Evolutionary conservation across 306 rosid genomes (phyloP), one percentile per base, ranked within the genome.

Genomic region (Notholithocarpus densiflorus): DNA sequence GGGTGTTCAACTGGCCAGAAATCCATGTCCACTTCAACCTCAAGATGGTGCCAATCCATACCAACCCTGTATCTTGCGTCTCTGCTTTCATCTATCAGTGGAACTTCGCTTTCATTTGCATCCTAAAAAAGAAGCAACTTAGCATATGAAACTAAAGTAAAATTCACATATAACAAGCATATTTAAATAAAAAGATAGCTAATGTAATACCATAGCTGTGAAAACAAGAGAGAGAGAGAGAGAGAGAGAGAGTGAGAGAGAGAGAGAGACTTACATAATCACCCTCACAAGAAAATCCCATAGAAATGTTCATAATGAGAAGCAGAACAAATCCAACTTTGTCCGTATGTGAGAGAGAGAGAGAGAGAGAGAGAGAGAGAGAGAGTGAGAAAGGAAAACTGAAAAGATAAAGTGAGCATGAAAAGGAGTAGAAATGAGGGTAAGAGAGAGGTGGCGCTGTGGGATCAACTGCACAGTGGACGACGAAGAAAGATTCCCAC

Each of bases 1-100:
- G 98, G 98, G 70, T 95, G 98, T 31, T 95, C 92, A 40, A 92
- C 89, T n/a, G 98, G 98, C 84, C 84, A 87, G 82, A 95, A 92
- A 64, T 90, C 98, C 27, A 85, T 81, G 75, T 86, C 93, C 23
- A 85, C 84, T 75, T 90, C 93, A 55, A 65, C 88, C 21, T 71
- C 89, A 4, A 61, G 79, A 48, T 82, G 84, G 56, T 85, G 83
- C 79, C 77, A 85, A 76, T 83, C 89, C 87, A 32, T 75, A 5
- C 80, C 80, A 72, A 73, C 75, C 55, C 73, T 55, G 2, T 76
- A 70, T 78, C 59, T 69, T 51, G 77, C 27, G 65, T 65, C 88
- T 74, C 74, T 29, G 1, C 29, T 77, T 69, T 85, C 92, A 77
- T 84, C 86, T 82, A 71, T 64, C 21, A 84, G 71, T 66, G 85